Conservation (phyloP, 306 rosid species). For the Gillenia trifoliata region DNA sequence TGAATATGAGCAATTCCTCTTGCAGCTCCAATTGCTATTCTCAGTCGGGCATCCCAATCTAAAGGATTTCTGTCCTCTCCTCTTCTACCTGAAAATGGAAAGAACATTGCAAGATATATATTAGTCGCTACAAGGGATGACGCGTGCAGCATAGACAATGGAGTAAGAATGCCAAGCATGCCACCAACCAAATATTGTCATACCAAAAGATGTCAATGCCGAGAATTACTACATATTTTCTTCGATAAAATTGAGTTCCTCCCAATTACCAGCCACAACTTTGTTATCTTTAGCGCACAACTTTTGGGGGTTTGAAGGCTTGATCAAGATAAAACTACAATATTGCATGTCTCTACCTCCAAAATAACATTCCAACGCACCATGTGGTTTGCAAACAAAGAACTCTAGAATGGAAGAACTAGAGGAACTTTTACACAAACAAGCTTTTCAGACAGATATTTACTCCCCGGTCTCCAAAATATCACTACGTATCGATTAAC, state of each 20-base stretch:
- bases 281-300: neutral
- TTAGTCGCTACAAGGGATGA: neutral
- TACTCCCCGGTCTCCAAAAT: neutral
- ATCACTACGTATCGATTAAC: neutral
- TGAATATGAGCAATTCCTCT: slow-evolving; percentile 76
- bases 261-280: neutral
- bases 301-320: neutral
- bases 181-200: neutral
- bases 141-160: neutral
- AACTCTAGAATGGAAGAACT: neutral
- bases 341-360: neutral
- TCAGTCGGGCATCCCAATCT: slow-evolving; percentile 73
- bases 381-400: neutral
- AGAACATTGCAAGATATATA: neutral
- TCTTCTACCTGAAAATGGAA: slow-evolving; percentile 58
- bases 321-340: neutral
- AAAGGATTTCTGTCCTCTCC: slow-evolving; percentile 65
- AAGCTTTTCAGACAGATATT: neutral
- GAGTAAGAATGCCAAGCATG: neutral
- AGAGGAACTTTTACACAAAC: neutral
- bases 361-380: neutral
- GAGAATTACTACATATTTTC: neutral
- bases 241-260: neutral
- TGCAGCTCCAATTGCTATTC: slow-evolving; percentile 77
- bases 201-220: neutral